Conservation (phyloP, 208 protist species). For the Trypanosoma theileri region DNA sequence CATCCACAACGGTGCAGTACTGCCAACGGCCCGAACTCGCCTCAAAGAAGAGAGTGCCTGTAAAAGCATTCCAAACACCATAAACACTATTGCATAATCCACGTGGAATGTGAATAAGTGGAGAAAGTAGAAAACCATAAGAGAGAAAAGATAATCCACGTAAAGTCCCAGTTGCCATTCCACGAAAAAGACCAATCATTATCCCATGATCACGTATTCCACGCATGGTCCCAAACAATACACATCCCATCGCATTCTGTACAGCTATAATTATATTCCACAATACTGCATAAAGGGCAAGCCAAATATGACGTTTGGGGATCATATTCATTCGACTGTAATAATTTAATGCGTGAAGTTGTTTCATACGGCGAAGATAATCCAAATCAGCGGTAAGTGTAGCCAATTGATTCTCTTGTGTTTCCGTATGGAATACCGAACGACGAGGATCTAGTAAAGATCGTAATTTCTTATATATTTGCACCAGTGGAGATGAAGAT, state of each 20-base stretch:
- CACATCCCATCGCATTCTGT: constrained; percentile 58
- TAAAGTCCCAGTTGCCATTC: constrained; percentile 10
- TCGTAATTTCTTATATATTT: not conserved
- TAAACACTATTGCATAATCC: constrained; percentile 68
- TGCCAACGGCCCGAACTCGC: constrained; percentile 69
- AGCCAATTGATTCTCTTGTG: constrained; percentile 1
- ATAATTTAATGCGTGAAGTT: constrained; percentile 73
- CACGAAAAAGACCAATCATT: constrained; percentile 25
- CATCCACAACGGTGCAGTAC: constrained; percentile 51
- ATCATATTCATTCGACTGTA: constrained; percentile 77
- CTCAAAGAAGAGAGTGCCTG: constrained; percentile 72
- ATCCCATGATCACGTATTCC: constrained; percentile 24
- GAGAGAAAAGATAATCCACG: constrained; percentile 45
- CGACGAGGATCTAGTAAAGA: not conserved
- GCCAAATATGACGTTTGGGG: constrained; percentile 70
- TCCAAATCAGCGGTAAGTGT: constrained; percentile 49
- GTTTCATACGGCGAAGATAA: constrained; percentile 57
- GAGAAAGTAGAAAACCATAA: constrained; percentile 71
- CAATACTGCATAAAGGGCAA: constrained; percentile 48
- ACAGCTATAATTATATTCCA: constrained; percentile 66
- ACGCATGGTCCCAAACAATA: constrained; percentile 50
- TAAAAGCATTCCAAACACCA: constrained; percentile 61
- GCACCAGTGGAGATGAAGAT: constrained; percentile 27
- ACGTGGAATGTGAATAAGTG: constrained; percentile 57
- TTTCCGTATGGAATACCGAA: not conserved